A percentile compares a stretch with the other conserved stretches of the same genome.
phyloP scores from a whole-genome alignment of 2,329 filamentous ascomycete species.

The Pseudocercospora musae region DNA sequence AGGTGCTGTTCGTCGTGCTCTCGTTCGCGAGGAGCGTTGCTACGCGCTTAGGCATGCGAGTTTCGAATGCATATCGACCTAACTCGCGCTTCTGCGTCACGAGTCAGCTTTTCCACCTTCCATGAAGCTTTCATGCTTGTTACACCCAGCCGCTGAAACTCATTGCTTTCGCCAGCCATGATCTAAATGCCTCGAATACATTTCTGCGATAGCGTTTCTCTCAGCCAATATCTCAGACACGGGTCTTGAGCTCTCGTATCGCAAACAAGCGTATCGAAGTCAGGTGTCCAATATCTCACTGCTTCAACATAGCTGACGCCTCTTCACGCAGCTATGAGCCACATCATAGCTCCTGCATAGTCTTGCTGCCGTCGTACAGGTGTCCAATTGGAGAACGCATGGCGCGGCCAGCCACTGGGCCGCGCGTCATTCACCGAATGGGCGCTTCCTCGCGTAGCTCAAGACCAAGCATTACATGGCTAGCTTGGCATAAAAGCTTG shows the following conservation, averaged over 20 bases:
- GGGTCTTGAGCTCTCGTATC: background rate
- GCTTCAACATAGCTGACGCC: background rate
- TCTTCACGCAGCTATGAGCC: background rate
- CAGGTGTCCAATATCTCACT: background rate
- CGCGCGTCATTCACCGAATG: background rate
- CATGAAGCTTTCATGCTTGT: background rate
- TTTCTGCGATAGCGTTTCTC: background rate
- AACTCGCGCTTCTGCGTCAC: slow-evolving; percentile 41
- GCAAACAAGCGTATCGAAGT: background rate
- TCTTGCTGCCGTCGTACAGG: background rate
- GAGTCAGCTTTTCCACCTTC: background rate
- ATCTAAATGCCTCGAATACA: background rate
- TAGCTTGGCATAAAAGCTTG: background rate
- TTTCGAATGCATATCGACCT: slow-evolving; percentile 45
- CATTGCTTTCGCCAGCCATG: background rate
- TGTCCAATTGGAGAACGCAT: background rate
- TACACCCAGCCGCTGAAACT: slow-evolving; percentile 11
- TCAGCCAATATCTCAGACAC: background rate
- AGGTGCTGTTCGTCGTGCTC: slow-evolving; percentile 37
- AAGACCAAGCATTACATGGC: background rate
- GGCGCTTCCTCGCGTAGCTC: background rate
- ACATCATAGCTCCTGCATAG: background rate
- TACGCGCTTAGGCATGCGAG: slow-evolving; percentile 43
- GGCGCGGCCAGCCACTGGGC: background rate
- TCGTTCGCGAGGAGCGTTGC: slow-evolving; percentile 22